Percentiles rank a stretch among this genome's conserved stretches.
These are phyloP conservation scores for Cordyceps farinosa DNA, from an alignment of 2,329 filamentous ascomycete species.

Conservation along the genomic window DNA sequence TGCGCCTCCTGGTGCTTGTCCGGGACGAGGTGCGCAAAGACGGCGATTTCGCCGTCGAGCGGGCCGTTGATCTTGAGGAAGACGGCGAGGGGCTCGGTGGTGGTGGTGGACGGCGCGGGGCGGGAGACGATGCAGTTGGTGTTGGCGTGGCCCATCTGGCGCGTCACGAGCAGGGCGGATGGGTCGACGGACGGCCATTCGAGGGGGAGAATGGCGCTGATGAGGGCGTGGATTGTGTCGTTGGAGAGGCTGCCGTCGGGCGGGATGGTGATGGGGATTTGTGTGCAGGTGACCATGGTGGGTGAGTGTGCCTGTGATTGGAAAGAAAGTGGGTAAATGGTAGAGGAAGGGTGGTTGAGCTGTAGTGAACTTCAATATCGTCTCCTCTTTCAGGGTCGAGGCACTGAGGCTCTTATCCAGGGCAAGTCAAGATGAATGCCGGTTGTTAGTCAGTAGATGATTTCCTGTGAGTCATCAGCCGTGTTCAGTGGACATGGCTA, in stretches of 20 bases:
- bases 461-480: too few relatives aligned
- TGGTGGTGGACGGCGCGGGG: background rate
- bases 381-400: too few relatives aligned
- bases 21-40: slow-evolving; percentile 16
- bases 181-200: background rate
- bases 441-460: too few relatives aligned
- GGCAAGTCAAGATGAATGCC: too few relatives aligned
- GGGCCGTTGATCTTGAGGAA: slow-evolving; percentile 8
- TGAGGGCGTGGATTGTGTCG: background rate
- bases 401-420: too few relatives aligned
- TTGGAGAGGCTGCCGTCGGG: background rate
- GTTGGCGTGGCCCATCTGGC: background rate
- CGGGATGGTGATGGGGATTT: background rate
- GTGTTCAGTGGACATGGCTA: too few relatives aligned
- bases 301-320: too few relatives aligned
- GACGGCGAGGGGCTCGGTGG: slow-evolving; percentile 18
- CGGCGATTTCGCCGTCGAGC: slow-evolving; percentile 6
- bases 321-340: too few relatives aligned
- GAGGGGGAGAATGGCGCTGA: background rate
- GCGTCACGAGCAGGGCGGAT: background rate
- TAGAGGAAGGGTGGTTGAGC: too few relatives aligned
- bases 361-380: too few relatives aligned
- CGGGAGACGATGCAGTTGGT: background rate
- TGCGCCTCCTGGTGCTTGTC: slow-evolving; percentile 18
- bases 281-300: background rate